Base-by-base conservation (phyloP, 352 stramenopile species). In the Elongisporangium prolatum region DNA sequence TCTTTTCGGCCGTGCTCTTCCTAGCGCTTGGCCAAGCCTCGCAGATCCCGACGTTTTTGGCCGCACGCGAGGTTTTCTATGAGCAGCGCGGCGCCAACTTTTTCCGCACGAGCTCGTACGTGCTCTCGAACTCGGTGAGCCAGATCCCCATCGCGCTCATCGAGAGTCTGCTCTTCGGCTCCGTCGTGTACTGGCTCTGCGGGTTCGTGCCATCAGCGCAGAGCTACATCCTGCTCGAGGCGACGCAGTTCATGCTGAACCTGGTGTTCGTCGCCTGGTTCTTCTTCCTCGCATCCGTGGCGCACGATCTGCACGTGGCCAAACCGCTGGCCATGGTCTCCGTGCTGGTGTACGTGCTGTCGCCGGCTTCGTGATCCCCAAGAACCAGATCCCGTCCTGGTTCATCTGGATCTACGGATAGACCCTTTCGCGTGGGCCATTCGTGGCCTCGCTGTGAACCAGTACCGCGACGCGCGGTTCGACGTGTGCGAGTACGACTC, bases 1-100 rank as follows among this genome's bases (percentile, higher is more conserved):
- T 95, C 14, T 95, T 94, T 64, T 75, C 83, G 51, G 72, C 65
- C 17, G 64, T 90, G 52, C 77, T 95, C 54, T 93, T 84, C 59
- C 65, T 88, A 16, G 72, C 73, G 22, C 58, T 95, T 14, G 72
- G 83, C 8, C 63, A 68, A 47, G 68, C 63, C 14, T 66, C 71
- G 7, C 70, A 74, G 57, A 52, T 80, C 2, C 63, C 69, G 0
- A 61, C 75, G 10, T 67, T 67, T 21, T 69, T 77, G 20, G 58
- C 64, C 13, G 61, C 65, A 17, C 66, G 71, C 17, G 63, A 65
- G 8, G 62, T 79, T 25, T 78, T 76, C 40, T 78, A 78, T 62
- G 75, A 78, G 48, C 70, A 78, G 40, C 61, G 70, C 9, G 50
- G 65, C 3, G 64, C 64, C 48, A 76, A 76, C 44, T 75, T 79